Percentiles rank a stretch among this genome's conserved stretches.
phyloP scores from a whole-genome alignment of 1,139 yeast species.

The Hanseniaspora uvarum region DNA sequence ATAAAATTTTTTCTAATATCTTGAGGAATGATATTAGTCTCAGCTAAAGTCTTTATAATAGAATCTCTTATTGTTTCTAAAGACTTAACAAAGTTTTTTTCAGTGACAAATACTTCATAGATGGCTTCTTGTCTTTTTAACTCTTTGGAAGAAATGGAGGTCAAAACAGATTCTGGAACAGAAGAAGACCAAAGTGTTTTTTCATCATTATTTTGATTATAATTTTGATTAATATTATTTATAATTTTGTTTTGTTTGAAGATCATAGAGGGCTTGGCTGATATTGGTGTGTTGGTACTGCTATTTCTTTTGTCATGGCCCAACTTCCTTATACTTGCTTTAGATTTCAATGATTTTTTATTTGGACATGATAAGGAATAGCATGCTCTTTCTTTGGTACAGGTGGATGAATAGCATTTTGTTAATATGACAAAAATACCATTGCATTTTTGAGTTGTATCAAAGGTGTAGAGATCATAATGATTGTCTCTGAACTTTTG shows the following conservation, averaged over 20 bases:
- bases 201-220: slow-evolving; percentile 60
- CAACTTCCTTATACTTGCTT: slow-evolving; percentile 73
- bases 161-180: slow-evolving; percentile 72
- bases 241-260: slow-evolving; percentile 3
- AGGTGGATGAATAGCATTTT: slow-evolving; percentile 93
- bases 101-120: slow-evolving; percentile 87
- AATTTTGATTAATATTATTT: slow-evolving; percentile 7
- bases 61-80: slow-evolving; percentile 86
- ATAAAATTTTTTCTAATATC: slow-evolving; percentile 83
- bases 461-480: slow-evolving; percentile 78
- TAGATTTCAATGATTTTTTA: slow-evolving; percentile 67
- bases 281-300: slow-evolving; percentile 68
- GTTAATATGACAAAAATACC: slow-evolving; percentile 90
- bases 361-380: slow-evolving; percentile 97
- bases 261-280: slow-evolving; percentile 36
- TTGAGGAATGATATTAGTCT: slow-evolving; percentile 77
- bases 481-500: slow-evolving; percentile 82
- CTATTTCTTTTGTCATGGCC: slow-evolving; percentile 70
- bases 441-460: slow-evolving; percentile 43
- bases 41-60: slow-evolving; percentile 83
- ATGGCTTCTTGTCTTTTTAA: slow-evolving; percentile 91
- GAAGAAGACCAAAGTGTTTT: slow-evolving; percentile 92
- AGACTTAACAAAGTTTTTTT: slow-evolving; percentile 89
- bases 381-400: slow-evolving; percentile 78
- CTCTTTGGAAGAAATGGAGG: slow-evolving; percentile 70